Base-by-base conservation (phyloP, 306 rosid species). In the Lotus japonicus region DNA sequence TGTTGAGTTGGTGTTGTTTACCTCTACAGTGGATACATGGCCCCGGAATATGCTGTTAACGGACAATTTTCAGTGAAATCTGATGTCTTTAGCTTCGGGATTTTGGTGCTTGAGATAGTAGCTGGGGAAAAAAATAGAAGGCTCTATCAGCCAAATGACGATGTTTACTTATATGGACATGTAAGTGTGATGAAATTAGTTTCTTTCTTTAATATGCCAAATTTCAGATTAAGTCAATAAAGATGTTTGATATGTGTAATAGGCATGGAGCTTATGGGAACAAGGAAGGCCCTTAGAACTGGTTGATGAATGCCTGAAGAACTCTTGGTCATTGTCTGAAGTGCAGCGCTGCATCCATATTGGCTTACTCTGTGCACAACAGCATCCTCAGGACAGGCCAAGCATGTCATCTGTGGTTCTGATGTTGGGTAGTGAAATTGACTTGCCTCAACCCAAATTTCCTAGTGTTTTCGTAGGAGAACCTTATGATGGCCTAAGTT, bases 331-430 rank as follows among this genome's bases (percentile, higher is more conserved):
- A 5, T 43, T 26, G 23, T 43, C 55, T 62, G 55, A 63, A 13
- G 55, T 63, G 6, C 55, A 63, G 7, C 54, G 69, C 8, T 63
- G 69, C 42, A 43, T 63, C 41, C 69, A 63, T 15, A 63, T 63
- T 9, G 14, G 69, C 55, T 78, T 85, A 8, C 31, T 80, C 23
- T 85, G 87, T 9, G 81, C 73, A 7, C 83, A 82, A 18, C 68
- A 61, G 36, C 75, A 42, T 58, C 81, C 87, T 0, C 75, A 79
- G 41, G 83, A 85, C 35, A 71, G 89, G 55, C 90, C 90, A 9
- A 76, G 56, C 39, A 83, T 86, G 88, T 70, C 87, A 6, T 38
- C 75, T 15, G 82, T 79, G 41, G 63, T 84, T 64, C 35, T 74
- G 52, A 81, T 81, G 84, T 61, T 83, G 39, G 68, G 77, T 2